Evolutionary conservation across 1,139 yeast genomes (phyloP).

Genomic region (Debaryomyces coudertii): DNA sequence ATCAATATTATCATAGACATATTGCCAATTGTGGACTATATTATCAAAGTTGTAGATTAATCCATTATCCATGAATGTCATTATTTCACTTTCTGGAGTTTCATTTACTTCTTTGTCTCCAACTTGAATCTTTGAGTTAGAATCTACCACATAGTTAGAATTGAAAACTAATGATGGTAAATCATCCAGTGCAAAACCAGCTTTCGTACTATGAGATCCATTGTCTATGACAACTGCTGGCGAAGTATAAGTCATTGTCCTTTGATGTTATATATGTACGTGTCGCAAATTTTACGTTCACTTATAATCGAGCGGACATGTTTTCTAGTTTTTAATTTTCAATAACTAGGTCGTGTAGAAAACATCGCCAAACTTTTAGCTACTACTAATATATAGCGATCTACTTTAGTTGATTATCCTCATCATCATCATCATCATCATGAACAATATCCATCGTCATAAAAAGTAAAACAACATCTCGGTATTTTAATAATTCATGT

Average conservation of each 20-base stretch:
- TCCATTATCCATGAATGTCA: conserved; percentile 68
- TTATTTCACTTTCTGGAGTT: conserved; percentile 53
- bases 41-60: conserved; percentile 67
- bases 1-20: conserved; percentile 56
- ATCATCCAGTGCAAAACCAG: conserved; percentile 71
- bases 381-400: not conserved
- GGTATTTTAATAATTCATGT: too few species aligned
- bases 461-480: too few species aligned
- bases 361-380: conserved; percentile 2
- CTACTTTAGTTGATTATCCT: not conserved
- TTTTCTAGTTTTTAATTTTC: conserved; percentile 1
- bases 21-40: conserved; percentile 59
- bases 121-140: conserved; percentile 36
- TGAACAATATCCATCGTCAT: too few species aligned
- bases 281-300: not conserved
- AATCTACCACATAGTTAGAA: conserved; percentile 52
- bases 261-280: not conserved
- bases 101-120: conserved; percentile 55
- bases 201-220: conserved; percentile 66
- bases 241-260: conserved; percentile 38
- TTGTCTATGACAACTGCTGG: conserved; percentile 71
- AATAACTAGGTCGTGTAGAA: conserved; percentile 5
- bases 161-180: conserved; percentile 63
- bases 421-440: too few species aligned
- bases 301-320: conserved; percentile 3